A percentile compares a stretch with the other conserved stretches of the same genome.
These are phyloP conservation scores for Leishmania braziliensis DNA, from an alignment of 208 protist genomes.

Conservation along the genomic window DNA sequence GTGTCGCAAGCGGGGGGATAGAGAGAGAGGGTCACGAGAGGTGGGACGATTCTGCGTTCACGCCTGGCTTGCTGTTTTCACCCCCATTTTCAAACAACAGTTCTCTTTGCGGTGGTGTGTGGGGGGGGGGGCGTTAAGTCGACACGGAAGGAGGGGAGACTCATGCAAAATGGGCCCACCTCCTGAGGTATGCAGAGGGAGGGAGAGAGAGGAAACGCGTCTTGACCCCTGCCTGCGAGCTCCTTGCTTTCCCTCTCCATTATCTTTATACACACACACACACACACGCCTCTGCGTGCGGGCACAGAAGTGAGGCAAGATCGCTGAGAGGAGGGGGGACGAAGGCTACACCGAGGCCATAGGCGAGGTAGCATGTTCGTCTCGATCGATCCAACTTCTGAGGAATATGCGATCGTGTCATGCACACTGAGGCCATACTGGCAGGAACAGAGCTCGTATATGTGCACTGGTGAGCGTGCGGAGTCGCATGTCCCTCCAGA, in stretches of 20 bases:
- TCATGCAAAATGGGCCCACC: too few relatives aligned
- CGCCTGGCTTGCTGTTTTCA: neutral
- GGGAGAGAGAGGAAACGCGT: neutral
- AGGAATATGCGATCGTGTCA: neutral
- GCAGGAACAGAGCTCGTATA: neutral
- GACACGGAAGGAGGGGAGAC: conserved; percentile 1
- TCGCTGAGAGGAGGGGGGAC: too few relatives aligned
- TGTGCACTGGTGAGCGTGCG: too few relatives aligned
- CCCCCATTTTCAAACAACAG: neutral
- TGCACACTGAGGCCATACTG: neutral
- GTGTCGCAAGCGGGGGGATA: neutral
- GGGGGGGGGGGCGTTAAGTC: too few relatives aligned
- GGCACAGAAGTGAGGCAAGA: too few relatives aligned
- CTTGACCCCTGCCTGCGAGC: neutral
- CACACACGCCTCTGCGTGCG: too few relatives aligned
- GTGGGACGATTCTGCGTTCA: neutral
- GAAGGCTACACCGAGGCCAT: too few relatives aligned
- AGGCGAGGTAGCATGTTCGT: too few relatives aligned
- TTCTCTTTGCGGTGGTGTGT: neutral
- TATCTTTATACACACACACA: too few relatives aligned
- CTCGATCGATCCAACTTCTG: too few relatives aligned
- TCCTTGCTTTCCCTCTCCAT: too few relatives aligned
- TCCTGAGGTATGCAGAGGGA: neutral
- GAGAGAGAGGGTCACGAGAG: neutral
- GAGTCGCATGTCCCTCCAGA: neutral